These are phyloP conservation scores for Pythium chondricola DNA, from an alignment of 352 stramenopile species.

Conservation along the genomic window DNA sequence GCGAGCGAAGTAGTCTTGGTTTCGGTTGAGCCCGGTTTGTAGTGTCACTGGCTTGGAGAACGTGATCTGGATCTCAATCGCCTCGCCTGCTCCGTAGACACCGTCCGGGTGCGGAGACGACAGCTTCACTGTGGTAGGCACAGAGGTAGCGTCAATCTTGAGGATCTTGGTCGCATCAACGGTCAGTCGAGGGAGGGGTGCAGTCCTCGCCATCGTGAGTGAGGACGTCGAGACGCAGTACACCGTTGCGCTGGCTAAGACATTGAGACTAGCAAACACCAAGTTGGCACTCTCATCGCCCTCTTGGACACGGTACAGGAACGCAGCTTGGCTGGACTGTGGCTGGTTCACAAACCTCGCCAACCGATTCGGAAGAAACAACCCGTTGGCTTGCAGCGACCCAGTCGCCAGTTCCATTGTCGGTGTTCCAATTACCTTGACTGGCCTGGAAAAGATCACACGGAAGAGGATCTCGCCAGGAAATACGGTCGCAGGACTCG, in stretches of 20 bases:
- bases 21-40: conserved; percentile 50
- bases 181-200: conserved; percentile 27
- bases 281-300: conserved; percentile 55
- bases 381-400: conserved; percentile 36
- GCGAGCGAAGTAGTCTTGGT: conserved; percentile 47
- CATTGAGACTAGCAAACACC: conserved; percentile 36
- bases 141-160: conserved; percentile 43
- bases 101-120: conserved; percentile 44
- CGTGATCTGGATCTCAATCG: conserved; percentile 58
- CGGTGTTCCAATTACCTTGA: conserved; percentile 37
- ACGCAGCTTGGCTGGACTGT: conserved; percentile 37
- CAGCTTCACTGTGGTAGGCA: conserved; percentile 53
- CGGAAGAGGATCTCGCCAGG: conserved; percentile 68
- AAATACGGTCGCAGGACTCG: conserved; percentile 41
- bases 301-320: conserved; percentile 55
- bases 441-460: conserved; percentile 48
- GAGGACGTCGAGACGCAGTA: conserved; percentile 47
- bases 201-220: conserved; percentile 15
- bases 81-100: conserved; percentile 48
- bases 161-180: conserved; percentile 28
- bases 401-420: conserved; percentile 55
- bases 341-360: conserved; percentile 43
- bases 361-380: conserved; percentile 36
- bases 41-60: conserved; percentile 64
- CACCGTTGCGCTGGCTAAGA: conserved; percentile 31